Conservation (phyloP, 2,329 filamentous ascomycete genomes). For the Balansia obtecta region DNA sequence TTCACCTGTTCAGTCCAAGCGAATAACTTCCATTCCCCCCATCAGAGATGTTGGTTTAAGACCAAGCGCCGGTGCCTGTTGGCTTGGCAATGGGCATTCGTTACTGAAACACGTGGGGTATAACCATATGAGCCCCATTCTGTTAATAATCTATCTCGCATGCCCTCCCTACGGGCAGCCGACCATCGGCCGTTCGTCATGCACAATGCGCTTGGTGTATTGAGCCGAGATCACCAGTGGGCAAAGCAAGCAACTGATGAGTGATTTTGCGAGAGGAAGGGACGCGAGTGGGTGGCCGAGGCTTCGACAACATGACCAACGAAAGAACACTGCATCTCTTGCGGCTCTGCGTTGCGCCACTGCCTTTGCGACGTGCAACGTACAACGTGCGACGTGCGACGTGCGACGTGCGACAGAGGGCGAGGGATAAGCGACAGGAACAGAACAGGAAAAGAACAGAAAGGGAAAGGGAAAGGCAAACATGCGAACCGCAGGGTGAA, state of each 20-base stretch:
- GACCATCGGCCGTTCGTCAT: neutral
- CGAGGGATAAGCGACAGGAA: neutral
- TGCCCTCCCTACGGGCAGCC: no score
- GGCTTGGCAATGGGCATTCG: slow-evolving; percentile 15
- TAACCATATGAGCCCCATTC: neutral
- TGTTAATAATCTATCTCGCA: neutral
- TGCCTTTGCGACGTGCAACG: neutral
- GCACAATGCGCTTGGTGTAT: neutral
- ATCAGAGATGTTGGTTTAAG: neutral
- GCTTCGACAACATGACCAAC: neutral
- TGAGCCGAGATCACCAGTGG: neutral
- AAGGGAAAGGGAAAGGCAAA: neutral
- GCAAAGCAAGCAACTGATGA: neutral
- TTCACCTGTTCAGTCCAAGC: neutral
- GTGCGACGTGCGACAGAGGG: no score
- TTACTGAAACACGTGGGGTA: slow-evolving; percentile 12
- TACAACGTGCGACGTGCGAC: no score
- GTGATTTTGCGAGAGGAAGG: neutral
- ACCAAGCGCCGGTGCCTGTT: slow-evolving; percentile 4
- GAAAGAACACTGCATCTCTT: neutral
- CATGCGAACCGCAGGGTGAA: neutral
- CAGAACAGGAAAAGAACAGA: neutral
- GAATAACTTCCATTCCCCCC: neutral
- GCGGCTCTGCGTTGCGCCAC: neutral
- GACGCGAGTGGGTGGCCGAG: neutral